Evolutionary conservation across 345 rosid genomes (phyloP).

Genomic region (rapeseed (Brassica napus)): Da-Ae NC_063451.1:26859001-26859500

Average conservation of each 20-base stretch:
- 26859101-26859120: constrained; percentile 68
- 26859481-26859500: constrained; percentile 49
- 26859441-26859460: constrained; percentile 74
- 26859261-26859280: constrained; percentile 83
- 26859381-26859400: background rate
- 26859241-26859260: constrained; percentile 45
- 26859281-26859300: constrained; percentile 97
- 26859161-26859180: constrained; percentile 79
- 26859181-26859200: constrained; percentile 12
- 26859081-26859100: constrained; percentile 77
- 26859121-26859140: constrained; percentile 66
- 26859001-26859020: background rate
- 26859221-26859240: background rate
- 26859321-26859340: constrained; percentile 84
- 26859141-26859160: constrained; percentile 69
- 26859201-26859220: constrained; percentile 4
- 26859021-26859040: background rate
- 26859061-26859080: background rate
- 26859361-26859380: constrained; percentile 23
- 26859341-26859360: constrained; percentile 69
- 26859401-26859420: background rate
- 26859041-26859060: constrained; percentile 2
- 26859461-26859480: constrained; percentile 66
- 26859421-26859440: constrained; percentile 41
- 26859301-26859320: constrained; percentile 86